Base-by-base conservation (phyloP, 164 flowering plant genomes). In the Kingdonia uniflora region DNA sequence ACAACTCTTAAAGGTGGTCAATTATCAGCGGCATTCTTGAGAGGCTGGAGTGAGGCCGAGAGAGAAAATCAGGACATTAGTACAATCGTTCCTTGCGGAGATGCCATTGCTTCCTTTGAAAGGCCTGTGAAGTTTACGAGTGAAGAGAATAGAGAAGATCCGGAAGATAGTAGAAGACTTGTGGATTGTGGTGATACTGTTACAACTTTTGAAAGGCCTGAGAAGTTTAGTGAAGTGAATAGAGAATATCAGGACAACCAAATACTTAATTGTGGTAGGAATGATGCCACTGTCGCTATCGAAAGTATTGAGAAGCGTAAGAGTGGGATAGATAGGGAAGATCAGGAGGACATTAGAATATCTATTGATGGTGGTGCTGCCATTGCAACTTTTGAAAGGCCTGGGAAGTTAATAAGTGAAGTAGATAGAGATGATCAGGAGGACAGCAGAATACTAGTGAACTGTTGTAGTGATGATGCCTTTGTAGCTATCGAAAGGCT, bases 1-100 rank as follows among this genome's bases (percentile, higher is more conserved):
- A 20, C 62, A 52, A 65, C 76, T 49, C 54, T 71, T 52, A 68
- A 69, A 38, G 82, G 72, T 13, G 56, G 53, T 21, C 70, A 69
- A 51, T 65, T 74, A 22, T 22, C 49, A 56, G 64, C 71, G 54
- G 51, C 65, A 55, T 59, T 54, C 46, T 63, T 80, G 59, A 71
- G 43, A 64, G 61, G 56, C 65, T 51, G 13, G 25, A 60, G 73
- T 75, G 80, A 76, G 45, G 52, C 78, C 51, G 47, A 20, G 21
- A 21, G 42, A 39, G 33, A 6, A 44, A 45, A 53, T 61, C 55
- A 49, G 16, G 47, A 19, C 8, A 29, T 8, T 29, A 29, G 35
- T 3, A 29, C 35, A 29, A 8, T 44, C 19, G 20, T 19, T n/a
- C 11, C 3, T 19, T 5, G 48, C 21, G 22, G 12, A n/a, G 48